These are phyloP conservation scores for Tylopilus sp. DNA, from an alignment of 768 basidiomycete species.

Conservation along the genomic window DNA sequence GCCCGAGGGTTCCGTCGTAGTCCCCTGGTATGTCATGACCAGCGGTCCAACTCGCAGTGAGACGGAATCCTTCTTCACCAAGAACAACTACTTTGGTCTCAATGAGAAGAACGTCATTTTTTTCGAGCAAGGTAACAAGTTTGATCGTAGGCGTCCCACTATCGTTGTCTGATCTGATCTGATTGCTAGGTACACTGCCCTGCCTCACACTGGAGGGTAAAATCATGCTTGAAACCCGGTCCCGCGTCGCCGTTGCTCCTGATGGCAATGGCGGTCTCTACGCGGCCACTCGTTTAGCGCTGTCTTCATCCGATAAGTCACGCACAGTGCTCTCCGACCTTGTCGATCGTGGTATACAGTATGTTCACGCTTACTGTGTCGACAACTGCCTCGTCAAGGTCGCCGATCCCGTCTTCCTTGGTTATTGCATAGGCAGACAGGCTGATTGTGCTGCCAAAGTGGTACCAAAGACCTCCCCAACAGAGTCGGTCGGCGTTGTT, in stretches of 20 bases:
- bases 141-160: not conserved
- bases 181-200: constrained; percentile 78
- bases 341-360: constrained; percentile 66
- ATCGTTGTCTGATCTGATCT: not conserved
- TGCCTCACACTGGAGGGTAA: constrained; percentile 94
- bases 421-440: constrained; percentile 85
- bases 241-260: constrained; percentile 88
- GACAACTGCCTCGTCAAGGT: constrained; percentile 99
- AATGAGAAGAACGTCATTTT: constrained; percentile 76
- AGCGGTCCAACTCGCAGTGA: constrained; percentile 89
- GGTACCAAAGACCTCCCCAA: constrained; percentile 81
- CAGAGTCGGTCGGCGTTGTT: constrained; percentile 94
- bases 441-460: constrained; percentile 96
- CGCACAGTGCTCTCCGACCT: constrained; percentile 85
- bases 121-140: constrained; percentile 87
- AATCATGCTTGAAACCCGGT: constrained; percentile 77
- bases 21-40: constrained; percentile 99
- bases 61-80: constrained; percentile 81
- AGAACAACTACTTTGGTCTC: constrained; percentile 80
- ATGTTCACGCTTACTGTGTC: constrained; percentile 94
- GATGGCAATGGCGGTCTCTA: constrained; percentile 98
- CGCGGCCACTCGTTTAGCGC: constrained; percentile 80
- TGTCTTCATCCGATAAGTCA: constrained; percentile 55
- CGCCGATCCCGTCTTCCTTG: constrained; percentile 96
- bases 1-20: constrained; percentile 56